Base-by-base conservation (phyloP, 495 filamentous ascomycete species). In the Annulohypoxylon nitens region DNA sequence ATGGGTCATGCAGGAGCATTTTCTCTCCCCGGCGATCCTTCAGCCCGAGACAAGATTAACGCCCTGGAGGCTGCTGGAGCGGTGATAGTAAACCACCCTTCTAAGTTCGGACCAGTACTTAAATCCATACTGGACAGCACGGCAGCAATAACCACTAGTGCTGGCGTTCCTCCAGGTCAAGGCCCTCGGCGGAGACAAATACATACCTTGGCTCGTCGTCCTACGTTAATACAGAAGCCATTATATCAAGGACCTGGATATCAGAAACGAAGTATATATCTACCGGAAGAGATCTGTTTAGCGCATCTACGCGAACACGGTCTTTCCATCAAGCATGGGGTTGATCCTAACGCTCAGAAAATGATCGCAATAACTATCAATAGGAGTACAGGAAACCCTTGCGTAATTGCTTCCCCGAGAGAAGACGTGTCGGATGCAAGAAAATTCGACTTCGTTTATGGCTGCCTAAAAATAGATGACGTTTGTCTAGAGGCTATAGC, bases 1-100 rank as follows among this genome's bases (percentile, higher is more conserved):
- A 96, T 97, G 93, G 94, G 94, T 18, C 94, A 97, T 80, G 92
- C 93, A 12, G 94, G 94, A 14, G 94, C 94, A 36, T 93, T 93
- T 82, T 84, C 87, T 34, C 84, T 88, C 0, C 83, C 88, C 8
- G 90, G 90, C 14, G 93, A 97, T 69, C 89, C 89, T 7, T 84
- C 85, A 64, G 88, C 90, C 0, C 80, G 81, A 33, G 83, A 83
- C 12, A 97, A 97, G 80, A 89, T 92, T 63, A 84, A 86, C 23
- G 86, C 87, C 14, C 85, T 97, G n/a, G 81, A 91, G 75, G 82
- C 85, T 65, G 93, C 89, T 14, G 93, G 93, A 5, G 92, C 88
- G 0, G 88, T 88, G 1, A 90, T 97, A 80, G 91, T 95, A 8
- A 88, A 92, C 66, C 93, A 97, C 76, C 94, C 93, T 0, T 89